Base-by-base conservation (phyloP, 2,329 filamentous ascomycete genomes). In the Microdochium nivale region DNA sequence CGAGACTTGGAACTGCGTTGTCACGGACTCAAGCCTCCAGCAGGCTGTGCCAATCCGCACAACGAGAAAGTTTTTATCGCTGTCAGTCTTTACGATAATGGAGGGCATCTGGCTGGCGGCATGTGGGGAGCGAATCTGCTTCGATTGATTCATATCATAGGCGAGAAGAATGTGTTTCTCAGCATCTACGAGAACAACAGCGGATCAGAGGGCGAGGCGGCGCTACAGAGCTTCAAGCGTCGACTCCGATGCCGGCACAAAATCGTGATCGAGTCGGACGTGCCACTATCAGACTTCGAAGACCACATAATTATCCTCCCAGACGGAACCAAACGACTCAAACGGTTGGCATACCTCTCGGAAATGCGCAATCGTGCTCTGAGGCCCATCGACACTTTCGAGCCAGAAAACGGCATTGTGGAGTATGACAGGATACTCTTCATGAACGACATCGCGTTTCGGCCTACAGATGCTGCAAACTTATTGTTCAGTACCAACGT, bases 161-260 rank as follows among this genome's bases (percentile, higher is more conserved):
- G 87, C 0, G 74, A 76, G 14, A 71, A 84, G 33, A 86, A 88
- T 59, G 81, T 86, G 2, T 87, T 83, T 61, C 66, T 90, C 51
- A 87, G 84, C 65, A 79, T 90, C 30, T 90, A 88, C 64, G 86
- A 88, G 62, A 86, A 87, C 59, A 81, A 87, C 60, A 79, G 84
- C 30, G 83, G 83, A 1, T 67, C 73, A 1, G 67, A 72, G 27
- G 82, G 81, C 16, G 72, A 72, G 52, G 64, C 68, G 32, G 81
- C 84, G 0, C 68, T 90, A 51, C 60, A 68, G 27, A 65, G 69
- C 2, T 74, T 89, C 47, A 73, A 76, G 51, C 61, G 67, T n/a
- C 72, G 60, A 32, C 59, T 78, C 2, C 62, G 74, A 54, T 72
- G 70, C 54, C 62, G 70, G 32, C 71, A 75, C 58, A 68, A 69